phyloP scores from a whole-genome alignment of 352 stramenopile species.

The Pythium biforme region DNA sequence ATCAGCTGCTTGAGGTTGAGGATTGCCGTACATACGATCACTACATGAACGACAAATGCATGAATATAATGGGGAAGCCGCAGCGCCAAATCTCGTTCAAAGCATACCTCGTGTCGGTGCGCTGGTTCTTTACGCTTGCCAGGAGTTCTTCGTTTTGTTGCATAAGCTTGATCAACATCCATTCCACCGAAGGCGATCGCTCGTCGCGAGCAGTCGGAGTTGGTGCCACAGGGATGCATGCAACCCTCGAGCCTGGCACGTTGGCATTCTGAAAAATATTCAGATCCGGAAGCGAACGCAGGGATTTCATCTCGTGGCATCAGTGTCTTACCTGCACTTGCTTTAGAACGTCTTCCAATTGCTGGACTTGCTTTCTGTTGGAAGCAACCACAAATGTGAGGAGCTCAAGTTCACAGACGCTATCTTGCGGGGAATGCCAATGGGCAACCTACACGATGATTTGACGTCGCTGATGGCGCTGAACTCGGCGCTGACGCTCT shows the following conservation, averaged over 20 bases:
- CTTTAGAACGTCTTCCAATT: background rate
- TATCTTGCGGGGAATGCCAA: background rate
- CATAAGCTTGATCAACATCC: slow-evolving; percentile 21
- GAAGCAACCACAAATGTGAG: background rate
- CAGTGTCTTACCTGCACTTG: background rate
- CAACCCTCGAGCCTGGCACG: background rate
- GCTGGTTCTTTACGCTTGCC: slow-evolving; percentile 10
- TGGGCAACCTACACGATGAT: slow-evolving; percentile 8
- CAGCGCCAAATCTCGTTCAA: background rate
- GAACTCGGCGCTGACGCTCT: slow-evolving; percentile 7
- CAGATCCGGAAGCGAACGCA: background rate
- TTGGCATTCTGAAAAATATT: background rate
- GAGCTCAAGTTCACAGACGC: background rate
- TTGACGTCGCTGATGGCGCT: slow-evolving; percentile 4
- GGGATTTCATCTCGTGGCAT: background rate
- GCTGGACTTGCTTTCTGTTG: background rate
- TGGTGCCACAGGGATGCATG: background rate
- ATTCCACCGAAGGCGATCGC: background rate
- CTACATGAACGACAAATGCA: too few relatives aligned
- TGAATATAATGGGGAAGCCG: too few relatives aligned
- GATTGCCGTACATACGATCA: too few relatives aligned
- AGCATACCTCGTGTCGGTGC: background rate
- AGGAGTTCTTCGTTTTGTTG: slow-evolving; percentile 37
- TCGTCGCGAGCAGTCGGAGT: background rate
- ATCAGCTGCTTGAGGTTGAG: too few relatives aligned